These are phyloP conservation scores for Volvariella volvacea DNA, from an alignment of 1,284 basidiomycete species.

Conservation along the genomic window DNA sequence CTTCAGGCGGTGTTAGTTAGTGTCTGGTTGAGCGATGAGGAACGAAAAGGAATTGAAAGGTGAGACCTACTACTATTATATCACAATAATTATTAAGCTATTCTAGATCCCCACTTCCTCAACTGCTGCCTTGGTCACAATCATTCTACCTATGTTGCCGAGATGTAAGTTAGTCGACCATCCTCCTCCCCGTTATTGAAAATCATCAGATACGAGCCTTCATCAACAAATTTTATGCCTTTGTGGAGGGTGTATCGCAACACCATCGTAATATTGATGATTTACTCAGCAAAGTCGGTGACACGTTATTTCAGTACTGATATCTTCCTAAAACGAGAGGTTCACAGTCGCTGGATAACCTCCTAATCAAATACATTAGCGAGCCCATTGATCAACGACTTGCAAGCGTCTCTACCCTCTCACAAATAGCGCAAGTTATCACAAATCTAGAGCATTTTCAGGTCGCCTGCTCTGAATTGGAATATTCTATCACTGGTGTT, in stretches of 20 bases:
- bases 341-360: slow-evolving; percentile 76
- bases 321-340: not conserved
- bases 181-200: not conserved
- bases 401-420: slow-evolving; percentile 73
- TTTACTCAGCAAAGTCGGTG: slow-evolving; percentile 74
- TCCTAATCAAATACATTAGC: slow-evolving; percentile 80
- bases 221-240: slow-evolving; percentile 95
- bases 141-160: slow-evolving; percentile 94
- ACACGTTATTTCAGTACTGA: not conserved
- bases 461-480: slow-evolving; percentile 80
- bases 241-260: slow-evolving; percentile 90
- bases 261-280: slow-evolving; percentile 92
- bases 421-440: slow-evolving; percentile 92
- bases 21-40: slow-evolving; percentile 78
- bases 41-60: slow-evolving; percentile 59
- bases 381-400: slow-evolving; percentile 72
- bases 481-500: slow-evolving; percentile 78
- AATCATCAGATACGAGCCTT: slow-evolving; percentile 73
- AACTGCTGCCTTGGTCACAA: slow-evolving; percentile 89
- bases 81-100: too few relatives aligned
- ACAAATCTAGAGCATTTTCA: slow-evolving; percentile 93
- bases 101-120: slow-evolving; percentile 71
- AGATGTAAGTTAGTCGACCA: slow-evolving; percentile 48
- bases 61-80: too few relatives aligned
- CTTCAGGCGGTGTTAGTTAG: slow-evolving; percentile 74